Evolutionary conservation across 2,329 filamentous ascomycete species (phyloP).

Genomic region (Volutella citrinella): DNA sequence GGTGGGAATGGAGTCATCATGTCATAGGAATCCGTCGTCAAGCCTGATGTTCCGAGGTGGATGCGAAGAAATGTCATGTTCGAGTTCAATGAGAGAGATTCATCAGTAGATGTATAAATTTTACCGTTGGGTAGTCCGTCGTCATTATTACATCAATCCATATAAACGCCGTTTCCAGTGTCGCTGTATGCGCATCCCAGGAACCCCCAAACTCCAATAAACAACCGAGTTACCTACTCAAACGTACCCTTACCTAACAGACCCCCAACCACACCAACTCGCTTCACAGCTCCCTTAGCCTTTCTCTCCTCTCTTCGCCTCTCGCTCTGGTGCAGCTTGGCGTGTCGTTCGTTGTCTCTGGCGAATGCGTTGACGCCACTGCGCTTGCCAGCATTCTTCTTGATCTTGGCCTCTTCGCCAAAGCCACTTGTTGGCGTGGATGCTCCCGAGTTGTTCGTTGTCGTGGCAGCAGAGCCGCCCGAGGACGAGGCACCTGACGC

Average conservation of each 20-base stretch:
- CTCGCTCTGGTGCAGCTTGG: slow-evolving; percentile 54
- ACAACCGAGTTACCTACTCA: slow-evolving; percentile 25
- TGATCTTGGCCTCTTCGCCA: slow-evolving; percentile 53
- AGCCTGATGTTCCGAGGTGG: too few species aligned
- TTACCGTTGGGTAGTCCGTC: too few species aligned
- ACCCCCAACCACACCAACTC: slow-evolving; percentile 55
- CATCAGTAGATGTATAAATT: too few species aligned
- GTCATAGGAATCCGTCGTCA: too few species aligned
- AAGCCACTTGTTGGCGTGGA: slow-evolving; percentile 36
- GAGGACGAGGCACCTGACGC: slow-evolving; percentile 36
- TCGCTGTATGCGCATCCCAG: background rate
- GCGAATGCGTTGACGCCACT: slow-evolving; percentile 61
- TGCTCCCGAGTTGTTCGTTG: slow-evolving; percentile 29
- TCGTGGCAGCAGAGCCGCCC: background rate
- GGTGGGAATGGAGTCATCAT: too few species aligned
- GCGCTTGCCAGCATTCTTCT: slow-evolving; percentile 57
- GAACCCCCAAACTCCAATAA: slow-evolving; percentile 11
- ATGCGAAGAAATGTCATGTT: too few species aligned
- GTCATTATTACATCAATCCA: too few species aligned
- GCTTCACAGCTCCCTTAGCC: slow-evolving; percentile 54
- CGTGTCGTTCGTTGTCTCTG: slow-evolving; percentile 55
- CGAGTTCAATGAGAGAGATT: too few species aligned
- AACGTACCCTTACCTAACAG: slow-evolving; percentile 53
- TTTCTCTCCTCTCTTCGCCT: slow-evolving; percentile 56
- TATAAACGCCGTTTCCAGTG: slow-evolving; percentile 3